Base-by-base conservation (phyloP, 192 early-diverging fungal genomes). In the Gamsiella multidivaricata region DNA sequence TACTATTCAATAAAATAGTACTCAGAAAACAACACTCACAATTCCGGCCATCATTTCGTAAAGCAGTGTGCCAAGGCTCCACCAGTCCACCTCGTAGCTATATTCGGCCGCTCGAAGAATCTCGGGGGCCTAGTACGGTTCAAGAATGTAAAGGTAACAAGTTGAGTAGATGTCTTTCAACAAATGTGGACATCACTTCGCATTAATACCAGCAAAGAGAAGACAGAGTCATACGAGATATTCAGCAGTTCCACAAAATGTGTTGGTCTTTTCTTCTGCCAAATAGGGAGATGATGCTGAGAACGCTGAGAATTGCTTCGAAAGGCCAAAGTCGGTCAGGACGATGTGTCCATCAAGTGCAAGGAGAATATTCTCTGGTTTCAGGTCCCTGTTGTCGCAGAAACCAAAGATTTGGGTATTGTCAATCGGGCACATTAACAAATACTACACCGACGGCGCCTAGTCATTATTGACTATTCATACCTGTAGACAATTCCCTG, bases 321-420 rank as follows among this genome's bases (percentile, higher is more conserved):
- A 92, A 5, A 98, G 85, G 3, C 97, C 96, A 86, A 98, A 99
- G 66, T 98, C 97, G 1, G 96, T 97, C 47, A 98, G 80, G 10
- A 95, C 84, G 18, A 97, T 79, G 65, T 97, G 94, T n/a, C 96
- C 96, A 22, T 92, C 88, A 1, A 71, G 61, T 41, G 89, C 89
- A 3, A 97, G 68, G 5, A 94, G 73, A 46, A 91, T 87, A 70
- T 92, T 92, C 58, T 92, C 92, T 11, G 91, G 92, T 81, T 94
- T 94, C 33, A 90, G 65, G 61, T 94, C 95, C 47, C 95, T 83
- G 50, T 68, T 50, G 31, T 50, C 46, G 26, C 15, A 36, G 25
- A 37, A 18, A n/a, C n/a, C n/a, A n/a, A n/a, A n/a, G n/a, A n/a
- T n/a, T n/a, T n/a, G n/a, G n/a, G n/a, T n/a, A n/a, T n/a, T n/a